Base-by-base conservation (phyloP, 805 yeast genomes). In the Candida mattraensis region DNA sequence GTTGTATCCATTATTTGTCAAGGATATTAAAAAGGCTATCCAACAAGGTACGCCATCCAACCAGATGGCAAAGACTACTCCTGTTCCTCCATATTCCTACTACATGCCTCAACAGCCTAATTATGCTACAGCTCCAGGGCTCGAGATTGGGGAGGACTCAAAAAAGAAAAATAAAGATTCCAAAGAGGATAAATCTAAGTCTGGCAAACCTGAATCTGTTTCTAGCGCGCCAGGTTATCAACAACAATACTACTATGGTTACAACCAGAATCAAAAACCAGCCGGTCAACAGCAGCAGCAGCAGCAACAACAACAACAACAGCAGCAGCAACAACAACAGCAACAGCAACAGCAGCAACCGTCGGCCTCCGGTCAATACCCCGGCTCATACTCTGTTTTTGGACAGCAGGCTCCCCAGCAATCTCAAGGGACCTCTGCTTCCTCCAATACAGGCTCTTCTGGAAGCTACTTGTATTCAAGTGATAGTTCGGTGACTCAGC, bases 1-100 rank as follows among this genome's bases (percentile, higher is more conserved):
- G 25, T 56, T 76, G 31, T 76, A 76, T 48, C 82, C 82, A 3
- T 59, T 76, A 31, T 76, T 76, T 54, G 85, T 79, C 29, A 74
- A 83, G 51, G 85, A 80, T 56, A 80, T 80, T 48, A 79, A 80
- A 57, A 51, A 55, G 31, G 64, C 61, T 24, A 62, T 62, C 30
- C 66, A 61, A 40, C 67, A 63, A 40, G 66, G 66, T 7, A 56
- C 63, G 3, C 65, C 66, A 29, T 57, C 61, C 28, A 46, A 29
- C 44, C 53, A 39, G 47, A 42, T 39, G 50, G 49, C 11, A 47
- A 53, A 40, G 35, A 41, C 39, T 3, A 6, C 38, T 4, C 21
- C 40, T 3, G 40, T 29, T 13, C 27, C 37, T 9, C 39, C 39
- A 4, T 44, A 44, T 20, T 33, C 44, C 11, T 44, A 40, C 28